Evolutionary conservation across 2,329 filamentous ascomycete genomes (phyloP).

Genomic region (Colletotrichum costaricense): DNA sequence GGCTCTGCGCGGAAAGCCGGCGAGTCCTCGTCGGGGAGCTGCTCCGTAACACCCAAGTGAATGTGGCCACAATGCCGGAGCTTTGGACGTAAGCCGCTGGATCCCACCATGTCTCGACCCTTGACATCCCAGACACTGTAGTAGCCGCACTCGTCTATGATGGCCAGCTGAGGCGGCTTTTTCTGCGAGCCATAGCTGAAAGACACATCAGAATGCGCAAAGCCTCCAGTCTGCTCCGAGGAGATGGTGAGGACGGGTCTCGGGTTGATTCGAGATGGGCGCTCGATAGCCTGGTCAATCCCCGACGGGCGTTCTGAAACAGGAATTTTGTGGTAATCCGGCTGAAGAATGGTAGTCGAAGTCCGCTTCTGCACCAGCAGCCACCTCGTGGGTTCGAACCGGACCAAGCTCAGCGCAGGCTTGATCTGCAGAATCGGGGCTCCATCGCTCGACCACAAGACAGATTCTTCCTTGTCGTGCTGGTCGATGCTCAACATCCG

Average conservation of each 20-base stretch:
- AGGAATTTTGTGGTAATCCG: constrained; percentile 57
- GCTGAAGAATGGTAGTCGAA: constrained; percentile 63
- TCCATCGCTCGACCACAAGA: constrained; percentile 65
- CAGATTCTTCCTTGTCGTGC: constrained; percentile 56
- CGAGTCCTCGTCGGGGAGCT: constrained; percentile 43
- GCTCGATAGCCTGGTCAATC: constrained; percentile 38
- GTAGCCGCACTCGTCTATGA: constrained; percentile 72
- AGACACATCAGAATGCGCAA: constrained; percentile 69
- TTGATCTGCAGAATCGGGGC: constrained; percentile 63
- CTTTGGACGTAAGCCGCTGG: constrained; percentile 47
- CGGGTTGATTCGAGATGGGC: constrained; percentile 63
- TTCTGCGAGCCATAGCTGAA: constrained; percentile 66
- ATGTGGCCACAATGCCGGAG: constrained; percentile 57
- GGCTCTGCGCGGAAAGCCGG: constrained; percentile 46
- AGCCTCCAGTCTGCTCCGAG: constrained; percentile 63
- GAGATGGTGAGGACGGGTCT: constrained; percentile 67
- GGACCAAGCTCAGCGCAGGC: constrained; percentile 54
- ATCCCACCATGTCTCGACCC: constrained; percentile 48
- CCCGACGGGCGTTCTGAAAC: constrained; percentile 38
- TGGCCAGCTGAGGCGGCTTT: constrained; percentile 70
- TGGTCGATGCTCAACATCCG: constrained; percentile 57
- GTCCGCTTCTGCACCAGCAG: constrained; percentile 64
- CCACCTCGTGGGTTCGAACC: constrained; percentile 57
- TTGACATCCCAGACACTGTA: constrained; percentile 77
- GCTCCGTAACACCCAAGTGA: constrained; percentile 48